phyloP scores from a whole-genome alignment of 202 grass and related monocot genomes.

The Setaria viridis region DNA sequence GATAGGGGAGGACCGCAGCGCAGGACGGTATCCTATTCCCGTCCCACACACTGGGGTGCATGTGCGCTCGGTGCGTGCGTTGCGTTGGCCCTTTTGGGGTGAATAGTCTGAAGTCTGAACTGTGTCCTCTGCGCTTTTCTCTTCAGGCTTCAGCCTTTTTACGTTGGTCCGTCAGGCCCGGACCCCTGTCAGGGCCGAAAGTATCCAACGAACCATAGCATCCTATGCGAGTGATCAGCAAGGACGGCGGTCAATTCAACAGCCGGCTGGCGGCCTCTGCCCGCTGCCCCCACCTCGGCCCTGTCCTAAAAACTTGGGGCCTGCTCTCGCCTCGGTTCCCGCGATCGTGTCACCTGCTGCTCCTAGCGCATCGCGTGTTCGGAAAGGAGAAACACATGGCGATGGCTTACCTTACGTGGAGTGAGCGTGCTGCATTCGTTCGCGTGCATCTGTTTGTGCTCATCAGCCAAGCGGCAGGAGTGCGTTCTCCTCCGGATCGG shows the following conservation, averaged over 20 bases:
- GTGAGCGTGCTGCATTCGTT: no score
- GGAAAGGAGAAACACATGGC: no score
- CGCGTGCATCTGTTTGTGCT: no score
- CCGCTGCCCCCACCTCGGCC: neutral
- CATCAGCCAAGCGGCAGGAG: no score
- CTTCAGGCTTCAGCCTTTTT: neutral
- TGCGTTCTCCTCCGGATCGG: no score
- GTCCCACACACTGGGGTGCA: conserved; percentile 4
- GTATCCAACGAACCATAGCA: conserved; percentile 22
- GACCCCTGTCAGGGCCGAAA: conserved; percentile 43
- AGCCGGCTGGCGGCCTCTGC: neutral
- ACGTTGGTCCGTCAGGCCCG: neutral
- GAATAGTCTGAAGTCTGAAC: neutral
- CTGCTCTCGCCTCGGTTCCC: no score
- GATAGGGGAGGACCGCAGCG: neutral
- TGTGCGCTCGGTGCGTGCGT: neutral
- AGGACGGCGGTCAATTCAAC: neutral
- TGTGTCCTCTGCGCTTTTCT: neutral
- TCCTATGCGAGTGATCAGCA: conserved; percentile 36
- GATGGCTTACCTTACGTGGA: no score
- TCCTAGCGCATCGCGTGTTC: no score
- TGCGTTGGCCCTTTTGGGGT: neutral
- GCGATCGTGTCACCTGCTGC: no score
- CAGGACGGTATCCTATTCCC: neutral
- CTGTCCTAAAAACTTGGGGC: neutral